Evolutionary conservation across 2,329 filamentous ascomycete genomes (phyloP).

Genomic region (Sodiomyces alkalinus): DNA sequence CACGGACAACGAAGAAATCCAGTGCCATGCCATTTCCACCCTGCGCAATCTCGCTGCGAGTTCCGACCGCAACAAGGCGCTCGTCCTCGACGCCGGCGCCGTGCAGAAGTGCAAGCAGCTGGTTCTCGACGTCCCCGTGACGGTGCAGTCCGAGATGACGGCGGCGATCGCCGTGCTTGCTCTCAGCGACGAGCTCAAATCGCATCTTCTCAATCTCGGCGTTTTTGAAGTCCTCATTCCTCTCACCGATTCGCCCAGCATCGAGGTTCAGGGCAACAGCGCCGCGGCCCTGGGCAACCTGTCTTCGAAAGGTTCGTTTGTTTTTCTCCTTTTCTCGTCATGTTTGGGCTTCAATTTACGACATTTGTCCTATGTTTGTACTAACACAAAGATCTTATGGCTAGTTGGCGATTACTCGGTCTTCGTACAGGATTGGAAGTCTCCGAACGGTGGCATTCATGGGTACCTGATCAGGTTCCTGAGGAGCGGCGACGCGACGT

Average conservation of each 20-base stretch:
- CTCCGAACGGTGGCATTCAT: slow-evolving; percentile 87
- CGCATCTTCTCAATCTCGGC: slow-evolving; percentile 75
- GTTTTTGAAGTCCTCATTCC: slow-evolving; percentile 96
- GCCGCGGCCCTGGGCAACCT: slow-evolving; percentile 90
- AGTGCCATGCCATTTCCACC: slow-evolving; percentile 96
- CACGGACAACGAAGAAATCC: slow-evolving; percentile 96
- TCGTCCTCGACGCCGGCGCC: slow-evolving; percentile 91
- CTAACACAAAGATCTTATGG: slow-evolving; percentile 8
- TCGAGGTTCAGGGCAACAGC: slow-evolving; percentile 97
- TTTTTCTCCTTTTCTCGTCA: background rate
- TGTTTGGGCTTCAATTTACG: background rate
- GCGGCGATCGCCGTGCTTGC: slow-evolving; percentile 96
- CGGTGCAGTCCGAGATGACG: slow-evolving; percentile 97
- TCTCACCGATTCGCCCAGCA: slow-evolving; percentile 84
- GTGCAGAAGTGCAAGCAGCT: slow-evolving; percentile 98
- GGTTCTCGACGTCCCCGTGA: slow-evolving; percentile 81
- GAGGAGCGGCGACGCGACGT: slow-evolving; percentile 86
- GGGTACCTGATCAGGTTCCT: slow-evolving; percentile 90
- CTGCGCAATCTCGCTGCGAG: slow-evolving; percentile 89
- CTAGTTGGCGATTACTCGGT: slow-evolving; percentile 91
- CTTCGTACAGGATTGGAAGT: slow-evolving; percentile 86
- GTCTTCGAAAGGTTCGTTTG: slow-evolving; percentile 97
- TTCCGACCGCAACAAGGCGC: slow-evolving; percentile 92
- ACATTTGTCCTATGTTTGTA: too few relatives aligned
- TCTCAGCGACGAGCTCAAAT: slow-evolving; percentile 88